These are phyloP conservation scores for Paracoccidioides brasiliensis DNA, from an alignment of 2,329 filamentous ascomycete species.

Conservation along the genomic window DNA sequence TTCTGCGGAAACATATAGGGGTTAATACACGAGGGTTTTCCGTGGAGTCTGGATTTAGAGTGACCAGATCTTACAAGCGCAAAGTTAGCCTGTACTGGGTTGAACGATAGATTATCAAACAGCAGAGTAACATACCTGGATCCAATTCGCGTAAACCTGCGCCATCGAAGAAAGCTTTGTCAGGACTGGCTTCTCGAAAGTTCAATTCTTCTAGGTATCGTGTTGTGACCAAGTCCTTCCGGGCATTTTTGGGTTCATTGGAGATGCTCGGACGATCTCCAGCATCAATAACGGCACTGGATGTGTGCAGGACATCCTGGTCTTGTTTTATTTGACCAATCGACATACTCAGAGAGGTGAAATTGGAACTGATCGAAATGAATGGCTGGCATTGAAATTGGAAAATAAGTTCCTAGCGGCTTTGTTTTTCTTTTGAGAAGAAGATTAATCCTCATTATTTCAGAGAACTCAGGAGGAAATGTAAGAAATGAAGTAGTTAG, in stretches of 20 bases:
- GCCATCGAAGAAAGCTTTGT: constrained; percentile 2
- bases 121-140: neutral
- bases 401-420: neutral
- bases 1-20: neutral
- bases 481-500: neutral
- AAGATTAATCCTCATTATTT: neutral
- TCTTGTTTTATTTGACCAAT: neutral
- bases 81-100: neutral
- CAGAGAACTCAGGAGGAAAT: neutral
- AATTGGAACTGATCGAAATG: neutral
- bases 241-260: neutral
- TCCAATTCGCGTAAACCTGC: neutral
- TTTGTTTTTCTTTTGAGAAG: neutral
- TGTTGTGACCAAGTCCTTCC: neutral
- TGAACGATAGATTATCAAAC: neutral
- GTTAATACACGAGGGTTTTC: constrained; percentile 1
- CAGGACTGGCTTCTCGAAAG: neutral
- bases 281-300: neutral
- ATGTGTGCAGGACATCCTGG: neutral
- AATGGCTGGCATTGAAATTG: neutral
- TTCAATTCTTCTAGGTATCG: constrained; percentile 1
- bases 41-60: neutral
- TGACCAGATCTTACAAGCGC: neutral
- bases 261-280: neutral
- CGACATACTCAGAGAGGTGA: neutral